Evolutionary conservation across 257 asterid species (phyloP), one percentile per base, ranked within the genome.

Genomic region (Primulina tabacum): DNA sequence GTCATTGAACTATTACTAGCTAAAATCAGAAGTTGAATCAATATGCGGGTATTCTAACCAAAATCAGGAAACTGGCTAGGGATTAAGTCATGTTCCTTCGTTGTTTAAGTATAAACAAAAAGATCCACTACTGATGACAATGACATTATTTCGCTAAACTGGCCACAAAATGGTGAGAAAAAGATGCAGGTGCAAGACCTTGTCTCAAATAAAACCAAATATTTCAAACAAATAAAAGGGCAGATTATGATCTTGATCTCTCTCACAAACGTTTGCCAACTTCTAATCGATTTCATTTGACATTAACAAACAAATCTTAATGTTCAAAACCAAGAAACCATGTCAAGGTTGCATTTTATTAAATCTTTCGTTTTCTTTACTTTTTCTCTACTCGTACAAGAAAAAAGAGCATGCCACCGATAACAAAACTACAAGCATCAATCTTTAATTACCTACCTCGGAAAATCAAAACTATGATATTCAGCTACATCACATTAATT

Each of bases 161-260:
- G 12, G 24, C 29, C 34, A 53, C 70, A 66, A 66, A 59, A 58
- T 11, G 61, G 18, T 2, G 21, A 50, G 57, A 5, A 63, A 34
- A 17, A 2, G 10, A 34, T 17, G 67, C 28, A 62, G 52, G 7
- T 60, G 11, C 52, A 8, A 2, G 33, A 67, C 33, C 21, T 5
- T 62, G 68, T 37, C 69, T 67, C 47, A n/a, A 65, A 11, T 28
- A 70, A 70, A 20, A 33, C 67, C 73, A 71, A 32, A 58, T 60
- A 35, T 14, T 59, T 72, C 63, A 50, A 60, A 65, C 47, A 3
- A 26, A 40, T 34, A 6, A 43, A 59, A 30, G 4, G 50, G 2
- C 34, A 28, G 26, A 21, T 8, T 21, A 43, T n/a, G 60, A 60
- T 32, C 61, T 52, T n/a, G 7, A 9, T 47, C 64, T 53, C 47